These are phyloP conservation scores for Neofusicoccum kwambonambiense DNA, from an alignment of 2,329 filamentous ascomycete genomes.

Conservation along the genomic window DNA sequence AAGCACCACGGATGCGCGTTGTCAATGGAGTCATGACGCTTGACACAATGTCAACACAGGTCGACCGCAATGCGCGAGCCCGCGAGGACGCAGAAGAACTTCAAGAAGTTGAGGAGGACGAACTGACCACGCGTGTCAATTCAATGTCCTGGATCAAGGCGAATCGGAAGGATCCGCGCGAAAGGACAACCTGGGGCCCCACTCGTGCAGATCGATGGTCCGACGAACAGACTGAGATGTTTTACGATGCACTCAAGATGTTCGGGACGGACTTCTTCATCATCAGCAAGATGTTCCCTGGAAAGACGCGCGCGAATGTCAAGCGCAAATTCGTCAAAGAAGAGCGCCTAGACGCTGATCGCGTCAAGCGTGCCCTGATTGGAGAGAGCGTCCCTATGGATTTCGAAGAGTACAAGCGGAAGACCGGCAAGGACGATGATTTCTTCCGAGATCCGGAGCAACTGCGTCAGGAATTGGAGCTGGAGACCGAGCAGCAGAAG, in stretches of 20 bases:
- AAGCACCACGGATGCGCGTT: constrained; percentile 59
- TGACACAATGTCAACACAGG: constrained; percentile 64
- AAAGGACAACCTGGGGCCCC: constrained; percentile 36
- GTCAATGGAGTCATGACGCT: constrained; percentile 72
- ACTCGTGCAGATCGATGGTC: constrained; percentile 54
- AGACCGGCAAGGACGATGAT: constrained; percentile 35
- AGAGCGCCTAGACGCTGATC: constrained; percentile 64
- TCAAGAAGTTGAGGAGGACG: constrained; percentile 72
- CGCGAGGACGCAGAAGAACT: constrained; percentile 53
- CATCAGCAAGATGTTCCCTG: constrained; percentile 73
- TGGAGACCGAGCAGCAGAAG: constrained; percentile 29
- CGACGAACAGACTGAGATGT: constrained; percentile 68
- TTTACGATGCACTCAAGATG: constrained; percentile 72
- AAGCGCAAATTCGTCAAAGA: constrained; percentile 83
- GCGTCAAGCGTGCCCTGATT: constrained; percentile 63
- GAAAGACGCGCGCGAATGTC: constrained; percentile 69
- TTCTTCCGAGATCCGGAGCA: constrained; percentile 38
- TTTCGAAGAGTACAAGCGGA: constrained; percentile 41
- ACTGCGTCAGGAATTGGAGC: constrained; percentile 32
- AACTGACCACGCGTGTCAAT: constrained; percentile 71
- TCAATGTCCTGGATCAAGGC: constrained; percentile 67
- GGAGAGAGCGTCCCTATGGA: constrained; percentile 41
- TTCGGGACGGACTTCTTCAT: constrained; percentile 84
- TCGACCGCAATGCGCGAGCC: constrained; percentile 67
- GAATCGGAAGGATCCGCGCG: constrained; percentile 48